Conservation (phyloP, 495 filamentous ascomycete genomes). For the Penicillium verhagenii region DNA sequence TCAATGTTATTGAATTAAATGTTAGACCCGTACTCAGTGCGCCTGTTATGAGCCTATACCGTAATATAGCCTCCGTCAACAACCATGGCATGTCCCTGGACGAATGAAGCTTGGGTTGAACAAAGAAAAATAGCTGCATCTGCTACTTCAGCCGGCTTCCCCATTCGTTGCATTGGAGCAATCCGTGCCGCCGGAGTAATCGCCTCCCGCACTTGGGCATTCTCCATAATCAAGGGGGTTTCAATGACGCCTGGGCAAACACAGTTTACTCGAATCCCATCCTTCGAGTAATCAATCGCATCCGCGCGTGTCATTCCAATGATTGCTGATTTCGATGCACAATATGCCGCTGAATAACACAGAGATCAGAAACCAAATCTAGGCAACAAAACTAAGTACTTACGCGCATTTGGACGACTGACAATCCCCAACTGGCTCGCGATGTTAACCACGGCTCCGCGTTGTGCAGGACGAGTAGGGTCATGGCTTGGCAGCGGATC, state of each 20-base stretch:
- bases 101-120: slow-evolving; percentile 47
- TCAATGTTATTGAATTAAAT: too few relatives aligned
- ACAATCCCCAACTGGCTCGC: slow-evolving; percentile 56
- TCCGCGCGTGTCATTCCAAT: slow-evolving; percentile 48
- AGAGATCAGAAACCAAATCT: not conserved
- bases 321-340: slow-evolving; percentile 46
- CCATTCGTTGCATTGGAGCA: slow-evolving; percentile 52
- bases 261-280: slow-evolving; percentile 52
- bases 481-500: slow-evolving; percentile 44
- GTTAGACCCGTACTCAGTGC: not conserved
- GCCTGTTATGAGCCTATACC: slow-evolving; percentile 10
- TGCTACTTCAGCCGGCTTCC: slow-evolving; percentile 47
- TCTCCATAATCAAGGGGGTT: slow-evolving; percentile 46
- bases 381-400: slow-evolving; percentile 15
- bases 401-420: slow-evolving; percentile 44
- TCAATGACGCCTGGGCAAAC: slow-evolving; percentile 54
- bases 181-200: slow-evolving; percentile 40
- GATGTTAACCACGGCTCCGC: slow-evolving; percentile 53
- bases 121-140: slow-evolving; percentile 51
- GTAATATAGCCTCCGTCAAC: slow-evolving; percentile 56
- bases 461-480: slow-evolving; percentile 25
- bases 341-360: slow-evolving; percentile 39
- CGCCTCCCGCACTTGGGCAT: slow-evolving; percentile 33
- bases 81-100: slow-evolving; percentile 51
- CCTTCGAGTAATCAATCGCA: slow-evolving; percentile 51